Percentiles rank a stretch among this genome's conserved stretches.
Evolutionary conservation across 305 asterid genomes (phyloP).

Genomic region (Ilex paraguariensis): DNA sequence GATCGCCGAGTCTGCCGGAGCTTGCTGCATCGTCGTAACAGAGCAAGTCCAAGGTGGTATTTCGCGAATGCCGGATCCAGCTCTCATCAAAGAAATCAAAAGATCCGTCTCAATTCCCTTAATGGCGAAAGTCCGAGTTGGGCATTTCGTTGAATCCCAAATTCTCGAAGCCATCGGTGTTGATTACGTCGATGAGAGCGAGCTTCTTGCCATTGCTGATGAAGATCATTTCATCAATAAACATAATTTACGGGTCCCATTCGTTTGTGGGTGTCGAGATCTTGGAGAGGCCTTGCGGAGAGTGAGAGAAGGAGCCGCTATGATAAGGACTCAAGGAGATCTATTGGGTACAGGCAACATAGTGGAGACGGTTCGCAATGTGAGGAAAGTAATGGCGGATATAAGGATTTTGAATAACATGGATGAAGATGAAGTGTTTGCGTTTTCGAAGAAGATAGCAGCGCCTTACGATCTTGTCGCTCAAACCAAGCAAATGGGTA

Average conservation of each 20-base stretch:
- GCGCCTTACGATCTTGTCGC: constrained; percentile 83
- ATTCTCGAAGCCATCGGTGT: constrained; percentile 68
- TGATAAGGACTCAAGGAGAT: constrained; percentile 69
- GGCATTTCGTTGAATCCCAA: constrained; percentile 88
- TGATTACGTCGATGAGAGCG: constrained; percentile 77
- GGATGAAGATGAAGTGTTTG: constrained; percentile 83
- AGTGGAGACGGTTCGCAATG: constrained; percentile 49
- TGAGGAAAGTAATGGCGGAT: constrained; percentile 74
- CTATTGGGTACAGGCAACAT: no score
- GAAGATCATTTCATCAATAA: constrained; percentile 67
- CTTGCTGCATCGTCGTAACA: no score
- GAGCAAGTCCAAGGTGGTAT: no score
- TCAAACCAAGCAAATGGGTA: constrained; percentile 79
- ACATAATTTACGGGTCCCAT: constrained; percentile 62
- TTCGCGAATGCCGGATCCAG: constrained; percentile 40
- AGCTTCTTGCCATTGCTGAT: constrained; percentile 54
- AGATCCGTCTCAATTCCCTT: constrained; percentile 56
- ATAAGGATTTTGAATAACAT: constrained; percentile 62
- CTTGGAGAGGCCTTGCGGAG: constrained; percentile 79
- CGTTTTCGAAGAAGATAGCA: constrained; percentile 55
- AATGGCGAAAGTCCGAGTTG: constrained; percentile 66
- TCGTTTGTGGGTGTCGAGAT: constrained; percentile 74
- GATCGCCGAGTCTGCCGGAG: no score
- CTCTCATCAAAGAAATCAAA: constrained; percentile 63
- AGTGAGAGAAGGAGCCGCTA: constrained; percentile 80